A percentile compares a stretch with the other conserved stretches of the same genome.
phyloP scores from a whole-genome alignment of 2,329 filamentous ascomycete genomes.

The Exophiala phaeomuriformis region DNA sequence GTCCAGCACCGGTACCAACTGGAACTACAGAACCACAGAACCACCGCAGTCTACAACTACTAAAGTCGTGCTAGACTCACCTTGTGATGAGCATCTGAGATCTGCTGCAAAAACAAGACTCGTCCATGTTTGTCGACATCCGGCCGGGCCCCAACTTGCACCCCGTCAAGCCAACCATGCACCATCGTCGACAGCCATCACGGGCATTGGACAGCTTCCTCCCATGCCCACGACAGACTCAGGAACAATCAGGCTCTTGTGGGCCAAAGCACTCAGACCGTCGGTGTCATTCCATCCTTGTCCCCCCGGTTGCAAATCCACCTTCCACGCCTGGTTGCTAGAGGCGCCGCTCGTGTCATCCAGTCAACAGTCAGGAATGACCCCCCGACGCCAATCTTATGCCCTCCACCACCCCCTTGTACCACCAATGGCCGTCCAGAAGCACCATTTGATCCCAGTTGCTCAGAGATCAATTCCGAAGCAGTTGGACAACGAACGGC shows the following conservation, averaged over 20 bases:
- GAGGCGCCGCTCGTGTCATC: neutral
- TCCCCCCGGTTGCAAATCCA: neutral
- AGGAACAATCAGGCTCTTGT: neutral
- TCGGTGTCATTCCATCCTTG: neutral
- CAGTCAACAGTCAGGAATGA: conserved; percentile 2
- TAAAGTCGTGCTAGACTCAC: too few relatives aligned
- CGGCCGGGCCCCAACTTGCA: neutral
- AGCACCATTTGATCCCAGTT: conserved; percentile 1
- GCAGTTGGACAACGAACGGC: conserved; percentile 19
- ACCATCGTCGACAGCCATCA: neutral
- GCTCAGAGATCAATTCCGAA: neutral
- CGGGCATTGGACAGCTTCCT: neutral
- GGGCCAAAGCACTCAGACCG: neutral
- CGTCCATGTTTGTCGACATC: neutral
- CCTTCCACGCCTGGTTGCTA: neutral
- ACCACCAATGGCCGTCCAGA: conserved; percentile 10
- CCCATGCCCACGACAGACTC: neutral
- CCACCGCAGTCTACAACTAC: too few relatives aligned
- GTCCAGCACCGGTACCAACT: neutral
- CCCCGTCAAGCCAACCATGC: neutral
- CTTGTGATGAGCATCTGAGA: neutral
- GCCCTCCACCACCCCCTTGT: neutral
- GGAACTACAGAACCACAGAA: too few relatives aligned
- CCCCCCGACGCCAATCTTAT: conserved; percentile 3
- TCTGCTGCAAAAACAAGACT: neutral